Percentiles rank a stretch among this genome's conserved stretches.
phyloP scores from a whole-genome alignment of 2,329 filamentous ascomycete species.

The Xylaria digitata region DNA sequence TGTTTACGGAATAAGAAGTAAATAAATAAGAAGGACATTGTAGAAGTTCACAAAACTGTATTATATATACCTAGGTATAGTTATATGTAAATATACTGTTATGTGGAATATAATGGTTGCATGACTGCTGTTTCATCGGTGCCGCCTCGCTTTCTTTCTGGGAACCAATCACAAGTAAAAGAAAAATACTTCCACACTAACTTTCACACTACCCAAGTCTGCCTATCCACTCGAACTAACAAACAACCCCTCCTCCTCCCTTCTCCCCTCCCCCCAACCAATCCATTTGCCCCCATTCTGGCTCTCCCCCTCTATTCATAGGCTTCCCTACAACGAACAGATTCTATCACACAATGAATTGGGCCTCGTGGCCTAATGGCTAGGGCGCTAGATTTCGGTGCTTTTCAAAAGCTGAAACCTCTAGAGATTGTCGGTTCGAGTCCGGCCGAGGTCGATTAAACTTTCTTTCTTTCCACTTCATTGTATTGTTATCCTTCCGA shows the following conservation, averaged over 20 bases:
- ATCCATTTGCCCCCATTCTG: too few relatives aligned
- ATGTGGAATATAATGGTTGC: not conserved
- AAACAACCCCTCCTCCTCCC: not conserved
- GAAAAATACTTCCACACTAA: not conserved
- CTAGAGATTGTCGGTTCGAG: constrained; percentile 41
- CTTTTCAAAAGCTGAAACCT: constrained; percentile 16
- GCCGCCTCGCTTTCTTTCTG: not conserved
- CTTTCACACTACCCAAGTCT: too few relatives aligned
- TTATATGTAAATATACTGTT: too few relatives aligned
- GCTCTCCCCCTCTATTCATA: constrained; percentile 1
- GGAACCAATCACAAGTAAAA: not conserved
- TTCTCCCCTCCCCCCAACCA: not conserved
- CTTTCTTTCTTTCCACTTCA: not conserved
- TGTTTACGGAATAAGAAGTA: not conserved
- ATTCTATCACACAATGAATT: constrained; percentile 1
- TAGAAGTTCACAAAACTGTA: not conserved
- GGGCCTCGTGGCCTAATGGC: constrained; percentile 41
- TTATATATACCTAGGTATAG: too few relatives aligned
- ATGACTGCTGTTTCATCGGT: not conserved
- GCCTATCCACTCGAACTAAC: too few relatives aligned
- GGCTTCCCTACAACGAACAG: not conserved
- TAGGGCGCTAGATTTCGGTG: constrained; percentile 39
- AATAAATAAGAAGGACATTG: not conserved
- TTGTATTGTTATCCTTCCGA: constrained; percentile 42
- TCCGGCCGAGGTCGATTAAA: constrained; percentile 37